Percentiles rank a stretch among this genome's conserved stretches.
These are phyloP conservation scores for Rosa hybrid DNA, from an alignment of 331 rosid species.

Conservation along the genomic window DNA sequence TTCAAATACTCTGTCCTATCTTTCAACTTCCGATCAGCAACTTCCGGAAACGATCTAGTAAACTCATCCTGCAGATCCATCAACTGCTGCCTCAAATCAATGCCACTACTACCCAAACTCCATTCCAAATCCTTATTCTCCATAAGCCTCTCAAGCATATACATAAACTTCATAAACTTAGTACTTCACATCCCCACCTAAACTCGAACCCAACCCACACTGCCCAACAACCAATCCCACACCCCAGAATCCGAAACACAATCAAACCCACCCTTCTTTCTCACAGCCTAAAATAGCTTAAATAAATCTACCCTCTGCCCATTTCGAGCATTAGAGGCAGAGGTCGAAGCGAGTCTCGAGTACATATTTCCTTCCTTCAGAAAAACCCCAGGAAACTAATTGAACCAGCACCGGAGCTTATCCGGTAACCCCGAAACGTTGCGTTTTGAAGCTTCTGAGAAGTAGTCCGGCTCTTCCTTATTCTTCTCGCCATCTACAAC, in stretches of 20 bases:
- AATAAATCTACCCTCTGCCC: slow-evolving; percentile 54
- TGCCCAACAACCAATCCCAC: slow-evolving; percentile 63
- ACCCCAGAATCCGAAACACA: slow-evolving; percentile 40
- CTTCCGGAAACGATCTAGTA: slow-evolving; percentile 27
- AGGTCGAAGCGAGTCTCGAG: slow-evolving; percentile 11
- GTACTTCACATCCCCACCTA: slow-evolving; percentile 45
- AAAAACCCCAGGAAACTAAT: slow-evolving; percentile 29
- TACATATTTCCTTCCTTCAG: slow-evolving; percentile 31
- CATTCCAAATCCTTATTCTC: slow-evolving; percentile 41
- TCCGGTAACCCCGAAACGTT: slow-evolving; percentile 19
- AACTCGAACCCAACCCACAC: slow-evolving; percentile 44
- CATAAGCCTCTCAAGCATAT: slow-evolving; percentile 46
- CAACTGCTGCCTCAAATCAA: slow-evolving; percentile 39
- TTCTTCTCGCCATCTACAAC: slow-evolving; percentile 20
- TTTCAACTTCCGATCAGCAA: slow-evolving; percentile 25
- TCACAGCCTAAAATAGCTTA: slow-evolving; percentile 55
- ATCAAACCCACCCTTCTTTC: slow-evolving; percentile 70
- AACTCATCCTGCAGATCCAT: slow-evolving; percentile 55
- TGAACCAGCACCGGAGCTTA: slow-evolving; percentile 40
- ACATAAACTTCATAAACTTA: slow-evolving; percentile 58
- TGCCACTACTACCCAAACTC: slow-evolving; percentile 37
- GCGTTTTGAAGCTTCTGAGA: slow-evolving; percentile 17
- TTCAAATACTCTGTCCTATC: neutral
- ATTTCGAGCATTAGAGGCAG: slow-evolving; percentile 47
- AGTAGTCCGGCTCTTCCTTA: slow-evolving; percentile 24